Base-by-base conservation (phyloP, 139 green algal genomes). In the Micractinium conductrix region DNA sequence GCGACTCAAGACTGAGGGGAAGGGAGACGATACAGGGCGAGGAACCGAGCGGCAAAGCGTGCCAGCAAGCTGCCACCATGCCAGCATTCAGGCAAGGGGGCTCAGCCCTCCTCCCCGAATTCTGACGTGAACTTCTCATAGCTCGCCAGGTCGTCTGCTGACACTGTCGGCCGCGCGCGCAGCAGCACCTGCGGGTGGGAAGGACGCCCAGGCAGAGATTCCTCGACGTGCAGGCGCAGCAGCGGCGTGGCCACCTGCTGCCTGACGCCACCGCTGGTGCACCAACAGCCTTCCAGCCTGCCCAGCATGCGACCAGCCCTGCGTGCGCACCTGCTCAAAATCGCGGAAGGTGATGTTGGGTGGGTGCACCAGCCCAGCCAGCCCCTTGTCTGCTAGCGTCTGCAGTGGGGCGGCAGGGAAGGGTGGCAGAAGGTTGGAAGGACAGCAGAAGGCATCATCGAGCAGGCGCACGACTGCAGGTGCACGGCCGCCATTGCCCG, bases 141-240 rank as follows among this genome's bases (percentile, higher is more conserved):
- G 4, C 95, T 80, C 30, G 91, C 91, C 33, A 99, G 87, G 87
- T 99, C 97, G 16, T 88, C 88, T 26, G 90, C 58, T 78, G 91
- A 93, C 16, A 99, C 97, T 0, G 97, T 99, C 4, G 97, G 97
- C 76, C 96, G 91, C 21, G 96, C 97, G 0, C 94, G 82, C 65
- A 93, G 55, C 79, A 99, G 87, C 78, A 96, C 92, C 74, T 60
- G 48, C 44, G 50, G 44, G 2, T 24, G 1, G 5, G 17, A 71
- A 16, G 30, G 28, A 38, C 14, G 30, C 9, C 28, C 62, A 38
- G 30, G 62, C 62, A 69, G 62, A 30, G 30, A 22, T 42, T 6
- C 63, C 9, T 38, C n/a, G n/a, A n/a, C n/a, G n/a, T n/a, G 63
- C 63, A 71, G 30, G 4, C n/a, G n/a, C n/a, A n/a, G n/a, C n/a